Evolutionary conservation across 371 early-diverging fungal species (phyloP).

Genomic region (Mucor piriformis): DNA sequence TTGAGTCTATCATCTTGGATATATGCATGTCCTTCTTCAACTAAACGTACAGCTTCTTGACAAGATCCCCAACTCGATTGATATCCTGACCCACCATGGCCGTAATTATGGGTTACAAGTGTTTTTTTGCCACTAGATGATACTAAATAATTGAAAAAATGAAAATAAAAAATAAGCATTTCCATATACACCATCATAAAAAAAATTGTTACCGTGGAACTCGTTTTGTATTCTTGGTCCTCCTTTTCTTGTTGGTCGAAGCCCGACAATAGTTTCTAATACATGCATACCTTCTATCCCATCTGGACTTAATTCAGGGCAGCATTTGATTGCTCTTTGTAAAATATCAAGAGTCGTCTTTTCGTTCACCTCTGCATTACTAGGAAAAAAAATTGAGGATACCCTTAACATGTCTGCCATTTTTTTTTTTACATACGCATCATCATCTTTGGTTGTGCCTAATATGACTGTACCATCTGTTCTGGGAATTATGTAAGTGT

Average conservation of each 20-base stretch:
- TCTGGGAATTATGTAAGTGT: conserved; percentile 77
- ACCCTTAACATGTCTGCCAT: neutral
- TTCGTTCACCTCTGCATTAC: neutral
- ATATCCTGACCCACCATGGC: conserved; percentile 68
- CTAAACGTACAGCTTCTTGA: conserved; percentile 45
- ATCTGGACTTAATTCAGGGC: conserved; percentile 6
- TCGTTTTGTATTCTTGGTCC: conserved; percentile 73
- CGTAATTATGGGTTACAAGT: conserved; percentile 73
- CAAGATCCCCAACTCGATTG: conserved; percentile 78
- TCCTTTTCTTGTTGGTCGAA: conserved; percentile 63
- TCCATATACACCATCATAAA: neutral
- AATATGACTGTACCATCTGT: conserved; percentile 75
- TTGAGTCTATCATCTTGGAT: conserved; percentile 5
- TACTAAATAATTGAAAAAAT: conserved; percentile 11
- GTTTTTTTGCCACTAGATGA: conserved; percentile 45
- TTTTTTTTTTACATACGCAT: conserved; percentile 30
- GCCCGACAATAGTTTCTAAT: conserved; percentile 61
- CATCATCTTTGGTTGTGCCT: conserved; percentile 72
- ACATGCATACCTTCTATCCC: conserved; percentile 47
- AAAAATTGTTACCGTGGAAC: conserved; percentile 34
- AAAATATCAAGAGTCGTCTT: neutral
- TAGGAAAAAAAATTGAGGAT: neutral
- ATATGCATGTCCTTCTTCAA: conserved; percentile 39
- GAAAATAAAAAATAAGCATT: neutral
- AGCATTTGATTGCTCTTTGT: neutral